phyloP scores from a whole-genome alignment of 192 early-diverging fungal species.

The Backusella mclennaniae region DNA sequence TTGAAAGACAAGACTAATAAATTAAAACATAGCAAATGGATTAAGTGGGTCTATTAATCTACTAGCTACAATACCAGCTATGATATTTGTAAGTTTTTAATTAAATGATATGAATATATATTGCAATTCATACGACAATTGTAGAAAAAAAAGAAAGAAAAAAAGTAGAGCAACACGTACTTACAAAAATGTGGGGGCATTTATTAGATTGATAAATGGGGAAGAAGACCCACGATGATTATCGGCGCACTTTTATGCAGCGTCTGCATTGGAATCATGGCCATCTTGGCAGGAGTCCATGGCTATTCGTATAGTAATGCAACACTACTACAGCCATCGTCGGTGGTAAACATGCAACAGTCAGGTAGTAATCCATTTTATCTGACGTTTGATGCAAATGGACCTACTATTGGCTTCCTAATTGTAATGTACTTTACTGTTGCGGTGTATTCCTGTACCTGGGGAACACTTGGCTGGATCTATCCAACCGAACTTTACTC shows the following conservation, averaged over 20 bases:
- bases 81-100: slow-evolving; percentile 42
- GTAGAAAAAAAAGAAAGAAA: neutral
- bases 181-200: slow-evolving; percentile 26
- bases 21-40: slow-evolving; percentile 47
- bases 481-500: slow-evolving; percentile 79
- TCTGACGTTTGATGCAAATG: slow-evolving; percentile 38
- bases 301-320: slow-evolving; percentile 34
- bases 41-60: slow-evolving; percentile 73
- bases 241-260: slow-evolving; percentile 50
- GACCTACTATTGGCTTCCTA: slow-evolving; percentile 45
- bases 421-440: slow-evolving; percentile 71
- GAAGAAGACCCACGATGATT: slow-evolving; percentile 65
- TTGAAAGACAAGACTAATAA: neutral
- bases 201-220: slow-evolving; percentile 65
- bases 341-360: neutral
- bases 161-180: neutral
- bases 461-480: slow-evolving; percentile 84
- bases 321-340: slow-evolving; percentile 5
- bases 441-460: slow-evolving; percentile 67
- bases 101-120: neutral
- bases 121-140: too few species aligned
- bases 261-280: slow-evolving; percentile 19
- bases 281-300: slow-evolving; percentile 42
- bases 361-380: slow-evolving; percentile 20
- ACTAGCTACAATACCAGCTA: slow-evolving; percentile 71